phyloP scores from a whole-genome alignment of 495 filamentous ascomycete species.

The Filosporella fistucella region DNA sequence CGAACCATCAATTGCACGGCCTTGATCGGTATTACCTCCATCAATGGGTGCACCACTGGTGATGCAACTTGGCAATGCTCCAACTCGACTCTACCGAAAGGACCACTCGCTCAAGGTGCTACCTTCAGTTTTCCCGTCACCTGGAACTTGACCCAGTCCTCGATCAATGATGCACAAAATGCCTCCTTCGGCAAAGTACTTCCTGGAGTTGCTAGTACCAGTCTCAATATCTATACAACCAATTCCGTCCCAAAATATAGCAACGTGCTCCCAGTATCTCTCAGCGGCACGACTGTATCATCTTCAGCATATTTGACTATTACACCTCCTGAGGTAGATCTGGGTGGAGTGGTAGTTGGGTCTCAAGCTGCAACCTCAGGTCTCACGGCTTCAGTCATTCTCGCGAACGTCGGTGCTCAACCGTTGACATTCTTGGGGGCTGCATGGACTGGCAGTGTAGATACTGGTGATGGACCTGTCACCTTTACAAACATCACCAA shows the following conservation, averaged over 20 bases:
- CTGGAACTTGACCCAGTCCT: conserved; percentile 31
- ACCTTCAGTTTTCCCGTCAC: conserved; percentile 33
- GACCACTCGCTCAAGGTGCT: conserved; percentile 23
- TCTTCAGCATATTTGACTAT: conserved; percentile 26
- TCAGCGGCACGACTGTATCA: conserved; percentile 29
- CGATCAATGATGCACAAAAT: conserved; percentile 29
- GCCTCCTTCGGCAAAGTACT: conserved; percentile 19
- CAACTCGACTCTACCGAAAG: conserved; percentile 30
- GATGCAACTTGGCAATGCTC: conserved; percentile 25
- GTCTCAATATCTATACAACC: conserved; percentile 25
- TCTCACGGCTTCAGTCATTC: conserved; percentile 22
- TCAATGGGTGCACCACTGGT: conserved; percentile 24
- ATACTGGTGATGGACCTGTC: conserved; percentile 12
- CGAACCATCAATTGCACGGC: conserved; percentile 30
- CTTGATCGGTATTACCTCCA: conserved; percentile 27
- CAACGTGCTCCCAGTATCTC: conserved; percentile 25
- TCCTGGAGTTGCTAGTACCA: conserved; percentile 28
- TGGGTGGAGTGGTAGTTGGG: conserved; percentile 32
- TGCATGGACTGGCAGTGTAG: conserved; percentile 25
- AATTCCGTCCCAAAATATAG: conserved; percentile 30
- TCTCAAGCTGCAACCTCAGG: conserved; percentile 19
- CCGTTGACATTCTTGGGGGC: conserved; percentile 29
- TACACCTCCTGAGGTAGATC: conserved; percentile 27
- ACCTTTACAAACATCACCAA: conserved; percentile 2
- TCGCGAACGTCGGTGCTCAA: conserved; percentile 29